Base-by-base conservation (phyloP, 2,329 filamentous ascomycete species). In the Sporothrix pallida region DNA sequence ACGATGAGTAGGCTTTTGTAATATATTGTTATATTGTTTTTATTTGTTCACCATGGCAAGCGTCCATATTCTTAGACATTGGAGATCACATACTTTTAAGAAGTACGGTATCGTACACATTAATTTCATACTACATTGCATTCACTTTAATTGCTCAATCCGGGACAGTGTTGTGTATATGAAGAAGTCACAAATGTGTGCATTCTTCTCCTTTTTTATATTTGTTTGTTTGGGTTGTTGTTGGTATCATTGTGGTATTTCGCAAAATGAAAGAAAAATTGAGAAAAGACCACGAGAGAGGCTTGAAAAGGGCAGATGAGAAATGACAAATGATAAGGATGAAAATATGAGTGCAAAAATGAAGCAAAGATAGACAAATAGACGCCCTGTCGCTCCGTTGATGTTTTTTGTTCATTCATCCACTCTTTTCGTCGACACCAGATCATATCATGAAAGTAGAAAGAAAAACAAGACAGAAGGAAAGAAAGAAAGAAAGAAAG, bases 1-100 rank as follows among this genome's bases (percentile, higher is more conserved):
- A 62, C 17, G 70, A 73, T 3, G 75, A 74, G 72, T 72, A 44
- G 12, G 13, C 26, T 31, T 13, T 9, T 26, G 23, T 26, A 26
- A 26, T 31, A 56, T 31, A 9, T 20, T 26, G 65, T 13, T 50
- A 7, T 46, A 23, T 7, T 48, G 9, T 20, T 56, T 13, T 58
- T 9, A 31, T 50, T 50, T 15, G 4, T 44, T 26, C 5, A 20
- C 3, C 44, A 50, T 7, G 44, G 60, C 37, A 37, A 46, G 31
- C 31, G 31, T 37, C 5, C 31, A 37, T 37, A 5, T 37, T 37
- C 4, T 3, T 37, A 37, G 31, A 37, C 31, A 37, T 6, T 3
- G 31, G 23, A 26, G 23, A 26, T 26, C 23, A 26, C 3, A 26
- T 26, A 26, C n/a, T n/a, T n/a, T n/a, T 31, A 5, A 31, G 31